Percentiles rank a stretch among this genome's conserved stretches.
These are phyloP conservation scores for Triadica sebifera DNA, from an alignment of 345 rosid species.

Conservation along the genomic window DNA sequence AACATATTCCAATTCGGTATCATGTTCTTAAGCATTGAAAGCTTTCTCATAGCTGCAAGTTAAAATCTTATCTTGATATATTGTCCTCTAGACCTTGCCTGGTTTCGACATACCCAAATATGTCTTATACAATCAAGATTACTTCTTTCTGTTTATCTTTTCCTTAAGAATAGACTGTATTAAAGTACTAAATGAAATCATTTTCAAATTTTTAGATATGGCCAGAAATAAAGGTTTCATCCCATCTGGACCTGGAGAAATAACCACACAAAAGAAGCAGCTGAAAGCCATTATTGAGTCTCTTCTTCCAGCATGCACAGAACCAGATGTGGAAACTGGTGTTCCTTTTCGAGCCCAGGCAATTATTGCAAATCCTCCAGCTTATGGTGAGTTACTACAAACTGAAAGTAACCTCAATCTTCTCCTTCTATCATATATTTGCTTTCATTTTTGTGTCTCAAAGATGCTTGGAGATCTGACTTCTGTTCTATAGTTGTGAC, in stretches of 20 bases:
- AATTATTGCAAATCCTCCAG: constrained; percentile 96
- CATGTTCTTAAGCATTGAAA: not conserved
- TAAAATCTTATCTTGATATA: constrained; percentile 1
- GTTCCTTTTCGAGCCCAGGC: constrained; percentile 87
- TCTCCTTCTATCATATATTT: not conserved
- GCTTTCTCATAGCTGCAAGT: not conserved
- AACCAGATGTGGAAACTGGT: constrained; percentile 76
- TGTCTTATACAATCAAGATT: too few relatives aligned
- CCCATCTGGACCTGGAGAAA: constrained; percentile 96
- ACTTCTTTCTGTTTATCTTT: too few relatives aligned
- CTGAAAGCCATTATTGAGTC: constrained; percentile 92
- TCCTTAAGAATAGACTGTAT: not conserved
- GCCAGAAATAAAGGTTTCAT: constrained; percentile 95
- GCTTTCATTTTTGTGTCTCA: not conserved
- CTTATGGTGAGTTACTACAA: constrained; percentile 61
- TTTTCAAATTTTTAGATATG: constrained; percentile 57
- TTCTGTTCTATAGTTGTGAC: not conserved
- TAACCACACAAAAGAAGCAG: constrained; percentile 81
- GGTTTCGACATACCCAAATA: too few relatives aligned
- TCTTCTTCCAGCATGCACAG: constrained; percentile 92
- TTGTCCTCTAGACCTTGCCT: not conserved
- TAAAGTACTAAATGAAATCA: not conserved
- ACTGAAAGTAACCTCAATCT: not conserved
- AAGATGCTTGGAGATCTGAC: too few relatives aligned
- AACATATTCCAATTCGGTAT: not conserved